Percentiles rank a stretch among this genome's conserved stretches.
Evolutionary conservation across 371 early-diverging fungal genomes (phyloP).

Genomic region (Rhizopus microsporus): DNA sequence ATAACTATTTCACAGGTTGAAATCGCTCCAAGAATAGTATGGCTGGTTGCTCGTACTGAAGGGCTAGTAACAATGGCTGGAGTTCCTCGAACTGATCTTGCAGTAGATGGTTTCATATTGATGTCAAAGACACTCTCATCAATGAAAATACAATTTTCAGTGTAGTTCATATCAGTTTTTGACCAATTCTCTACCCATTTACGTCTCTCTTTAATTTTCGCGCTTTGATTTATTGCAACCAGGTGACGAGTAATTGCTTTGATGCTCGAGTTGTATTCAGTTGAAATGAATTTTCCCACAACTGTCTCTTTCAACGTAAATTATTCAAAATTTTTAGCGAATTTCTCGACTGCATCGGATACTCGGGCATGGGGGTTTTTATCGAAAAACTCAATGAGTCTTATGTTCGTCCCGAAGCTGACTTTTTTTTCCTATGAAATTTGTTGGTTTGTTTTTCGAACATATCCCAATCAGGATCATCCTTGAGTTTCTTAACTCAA

Average conservation of each 20-base stretch:
- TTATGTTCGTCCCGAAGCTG: neutral
- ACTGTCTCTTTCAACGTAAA: conserved; percentile 8
- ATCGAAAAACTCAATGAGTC: conserved; percentile 5
- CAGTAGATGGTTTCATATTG: conserved; percentile 10
- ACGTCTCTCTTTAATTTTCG: conserved; percentile 8
- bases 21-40: conserved; percentile 3
- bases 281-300: conserved; percentile 9
- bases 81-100: conserved; percentile 12
- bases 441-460: no score
- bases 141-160: conserved; percentile 5
- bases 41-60: conserved; percentile 6
- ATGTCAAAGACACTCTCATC: conserved; percentile 6
- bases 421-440: no score
- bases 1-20: conserved; percentile 8
- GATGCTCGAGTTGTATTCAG: conserved; percentile 4
- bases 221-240: conserved; percentile 11
- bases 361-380: conserved; percentile 4
- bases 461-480: neutral
- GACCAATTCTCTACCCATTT: conserved; percentile 12
- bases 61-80: conserved; percentile 6
- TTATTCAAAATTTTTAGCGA: neutral
- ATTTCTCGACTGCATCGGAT: neutral
- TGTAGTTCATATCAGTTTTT: conserved; percentile 13
- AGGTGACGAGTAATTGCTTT: conserved; percentile 9
- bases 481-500: no score